Conservation (phyloP, 371 early-diverging fungal genomes). For the Mucor plumbeus region DNA sequence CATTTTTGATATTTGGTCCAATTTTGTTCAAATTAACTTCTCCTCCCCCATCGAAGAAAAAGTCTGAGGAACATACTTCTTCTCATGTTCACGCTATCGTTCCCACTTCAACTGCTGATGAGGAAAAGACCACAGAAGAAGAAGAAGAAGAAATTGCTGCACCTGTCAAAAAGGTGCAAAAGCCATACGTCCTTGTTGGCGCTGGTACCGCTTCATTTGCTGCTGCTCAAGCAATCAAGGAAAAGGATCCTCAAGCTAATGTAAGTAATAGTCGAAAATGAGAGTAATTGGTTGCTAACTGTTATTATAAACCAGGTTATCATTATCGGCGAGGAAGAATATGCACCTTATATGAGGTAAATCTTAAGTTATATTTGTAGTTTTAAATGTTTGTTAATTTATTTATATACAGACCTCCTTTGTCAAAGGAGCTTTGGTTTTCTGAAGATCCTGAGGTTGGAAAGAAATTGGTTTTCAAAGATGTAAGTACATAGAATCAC, state of each 20-base stretch:
- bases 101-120: constrained; percentile 17
- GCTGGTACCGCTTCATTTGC: constrained; percentile 74
- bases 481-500: constrained; percentile 41
- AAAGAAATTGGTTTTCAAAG: constrained; percentile 64
- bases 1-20: constrained; percentile 63
- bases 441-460: constrained; percentile 56
- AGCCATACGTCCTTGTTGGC: constrained; percentile 64
- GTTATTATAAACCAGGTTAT: constrained; percentile 45
- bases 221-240: constrained; percentile 72
- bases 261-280: constrained; percentile 30
- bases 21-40: constrained; percentile 64
- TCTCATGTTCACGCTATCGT: background rate
- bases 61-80: constrained; percentile 11
- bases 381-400: background rate
- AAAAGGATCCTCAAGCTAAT: constrained; percentile 70
- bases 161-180: constrained; percentile 37
- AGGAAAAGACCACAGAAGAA: constrained; percentile 6
- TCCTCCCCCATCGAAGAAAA: constrained; percentile 58
- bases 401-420: constrained; percentile 47
- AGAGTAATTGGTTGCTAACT: background rate
- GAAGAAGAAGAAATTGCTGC: constrained; percentile 1
- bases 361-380: background rate
- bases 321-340: constrained; percentile 68
- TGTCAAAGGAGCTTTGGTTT: constrained; percentile 83
- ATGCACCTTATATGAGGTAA: constrained; percentile 72